Evolutionary conservation across 805 yeast genomes (phyloP), one percentile per base, ranked within the genome.

Genomic region (Starmerella bombi): DNA sequence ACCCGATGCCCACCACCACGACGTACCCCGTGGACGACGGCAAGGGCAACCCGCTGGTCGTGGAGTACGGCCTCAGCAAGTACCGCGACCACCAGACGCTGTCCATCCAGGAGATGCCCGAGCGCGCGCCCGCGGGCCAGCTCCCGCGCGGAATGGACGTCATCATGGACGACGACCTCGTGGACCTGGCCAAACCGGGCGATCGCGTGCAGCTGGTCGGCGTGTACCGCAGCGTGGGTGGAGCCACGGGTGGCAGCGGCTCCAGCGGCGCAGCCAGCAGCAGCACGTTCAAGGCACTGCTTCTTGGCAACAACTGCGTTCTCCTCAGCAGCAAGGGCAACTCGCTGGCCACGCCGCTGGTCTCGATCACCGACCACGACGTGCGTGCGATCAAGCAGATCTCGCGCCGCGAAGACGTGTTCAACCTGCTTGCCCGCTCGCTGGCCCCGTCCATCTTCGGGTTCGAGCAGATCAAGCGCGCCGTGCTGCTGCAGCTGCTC

Each of bases 381-480:
- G 75, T 91, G 51, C 73, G 93, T 54, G 82, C 82, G 54, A 85
- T 91, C 63, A 83, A 82, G 61, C 74, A 71, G 55, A 61, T 88
- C 32, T 69, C 94, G 10, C 77, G 77, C 54, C 75, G 74, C 49
- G 67, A 69, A 38, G 72, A 80, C 48, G 71, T 85, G 16, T 84
- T 88, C 59, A 85, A 83, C 19, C 64, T 80, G 25, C 67, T 91
- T 52, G 66, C 96, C 0, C 80, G 75, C 49, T 84, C 95, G 2
- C 68, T 91, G 41, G 98, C 98, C 3, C 98, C 98, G 3, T 81
- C 94, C 6, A 91, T 91, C 52, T 91, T 79, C 60, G 97, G 97
- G 2, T 88, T 83, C 56, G 93, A 81, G 28, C 74, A 78, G 55
- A 83, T 91, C 57, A 91, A 91, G 58, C 76, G 80, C 56, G 96